These are phyloP conservation scores for Plantago coronopus DNA, from an alignment of 305 asterid species.

Conservation along the genomic window DNA sequence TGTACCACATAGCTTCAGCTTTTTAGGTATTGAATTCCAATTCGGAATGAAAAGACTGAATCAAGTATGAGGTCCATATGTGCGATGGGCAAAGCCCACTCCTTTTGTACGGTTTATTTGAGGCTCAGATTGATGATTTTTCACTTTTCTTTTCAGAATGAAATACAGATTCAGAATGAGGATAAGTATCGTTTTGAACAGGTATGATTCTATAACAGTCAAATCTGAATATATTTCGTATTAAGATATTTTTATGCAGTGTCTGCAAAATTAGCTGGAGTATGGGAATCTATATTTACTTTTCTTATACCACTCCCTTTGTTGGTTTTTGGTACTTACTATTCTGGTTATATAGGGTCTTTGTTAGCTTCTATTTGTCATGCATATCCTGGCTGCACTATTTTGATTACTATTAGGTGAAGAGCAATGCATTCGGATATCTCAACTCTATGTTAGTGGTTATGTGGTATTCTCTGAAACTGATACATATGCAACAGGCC, in stretches of 20 bases:
- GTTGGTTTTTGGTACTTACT: too few relatives aligned
- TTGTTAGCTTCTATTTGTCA: too few relatives aligned
- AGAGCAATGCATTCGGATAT: background rate
- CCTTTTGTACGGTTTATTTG: slow-evolving; percentile 3
- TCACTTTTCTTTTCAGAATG: slow-evolving; percentile 56
- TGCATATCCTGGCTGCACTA: too few relatives aligned
- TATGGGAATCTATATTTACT: background rate
- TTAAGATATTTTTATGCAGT: background rate
- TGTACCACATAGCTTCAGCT: too few relatives aligned
- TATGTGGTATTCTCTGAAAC: slow-evolving; percentile 10
- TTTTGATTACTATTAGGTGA: background rate
- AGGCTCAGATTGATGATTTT: slow-evolving; percentile 5
- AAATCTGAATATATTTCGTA: slow-evolving; percentile 7
- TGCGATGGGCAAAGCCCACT: too few relatives aligned
- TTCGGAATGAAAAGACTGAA: too few relatives aligned
- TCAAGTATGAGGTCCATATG: too few relatives aligned
- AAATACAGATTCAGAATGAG: slow-evolving; percentile 80
- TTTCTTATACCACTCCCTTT: too few relatives aligned
- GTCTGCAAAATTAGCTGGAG: background rate
- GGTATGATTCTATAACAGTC: slow-evolving; percentile 42
- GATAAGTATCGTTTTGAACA: slow-evolving; percentile 83
- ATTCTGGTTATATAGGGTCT: too few relatives aligned
- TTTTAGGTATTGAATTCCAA: too few relatives aligned
- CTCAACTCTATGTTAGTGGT: background rate
- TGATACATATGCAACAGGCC: slow-evolving; percentile 43